Evolutionary conservation across 345 rosid species (phyloP), one percentile per base, ranked within the genome.

Genomic region (Rhodamnia argentea): DNA sequence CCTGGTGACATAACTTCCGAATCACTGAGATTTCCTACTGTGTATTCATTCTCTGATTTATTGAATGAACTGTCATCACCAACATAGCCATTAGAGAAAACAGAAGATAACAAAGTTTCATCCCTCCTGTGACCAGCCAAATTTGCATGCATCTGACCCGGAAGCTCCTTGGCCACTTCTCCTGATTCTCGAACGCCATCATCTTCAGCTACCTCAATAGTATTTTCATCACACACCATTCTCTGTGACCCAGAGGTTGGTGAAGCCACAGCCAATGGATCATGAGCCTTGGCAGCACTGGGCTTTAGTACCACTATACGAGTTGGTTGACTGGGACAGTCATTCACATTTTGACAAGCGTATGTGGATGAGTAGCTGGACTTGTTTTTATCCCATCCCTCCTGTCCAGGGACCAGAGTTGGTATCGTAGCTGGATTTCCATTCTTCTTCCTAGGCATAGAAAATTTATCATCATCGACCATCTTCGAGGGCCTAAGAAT

Each of bases 231-330:
- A 51, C 52, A 91, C 16, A 88, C 15, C 58, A 88, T 90, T 85
- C 91, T 88, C 10, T 95, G 89, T 55, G 95, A 88, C n/a, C 95
- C 90, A 86, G 91, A 87, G 53, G 94, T 89, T 13, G 92, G 92
- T 52, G 94, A 90, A 85, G 90, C 89, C 55, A 86, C 84, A 89
- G 90, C 89, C 86, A 91, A 92, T 11, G 84, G 87, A 75, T 92
- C 94, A 84, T 85, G 93, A 85, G 92, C 57, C 89, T 89, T 96
- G 85, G 93, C 96, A 58, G 90, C 87, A 89, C 96, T 93, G 85
- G 99, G 99, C 91, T 94, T 97, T 93, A 97, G 87, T 81, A 97
- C 96, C 40, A 97, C 99, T 90, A 97, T 96, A 81, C 93, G 91
- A 13, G 98, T 97, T 29, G 98, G 95, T 84, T 93, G 98, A 86